A percentile compares a stretch with the other conserved stretches of the same genome.
These are phyloP conservation scores for Colletotrichum camelliae DNA, from an alignment of 2,329 filamentous ascomycete species.

Conservation along the genomic window DNA sequence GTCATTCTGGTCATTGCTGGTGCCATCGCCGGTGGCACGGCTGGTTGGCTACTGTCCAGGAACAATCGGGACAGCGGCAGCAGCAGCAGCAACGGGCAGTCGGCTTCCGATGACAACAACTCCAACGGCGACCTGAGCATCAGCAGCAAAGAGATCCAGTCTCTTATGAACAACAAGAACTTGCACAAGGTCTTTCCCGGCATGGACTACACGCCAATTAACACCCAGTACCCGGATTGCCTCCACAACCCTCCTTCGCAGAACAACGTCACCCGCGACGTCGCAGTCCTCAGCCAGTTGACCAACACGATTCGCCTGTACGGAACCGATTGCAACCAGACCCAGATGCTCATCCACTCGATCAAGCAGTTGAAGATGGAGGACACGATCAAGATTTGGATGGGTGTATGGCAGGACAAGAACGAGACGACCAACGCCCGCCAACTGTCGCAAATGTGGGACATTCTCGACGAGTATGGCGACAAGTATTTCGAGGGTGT, in stretches of 20 bases:
- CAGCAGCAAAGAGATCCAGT: slow-evolving; percentile 80
- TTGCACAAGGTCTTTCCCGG: slow-evolving; percentile 94
- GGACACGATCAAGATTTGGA: slow-evolving; percentile 82
- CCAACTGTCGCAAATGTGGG: slow-evolving; percentile 84
- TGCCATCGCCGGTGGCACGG: slow-evolving; percentile 75
- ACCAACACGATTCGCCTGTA: slow-evolving; percentile 90
- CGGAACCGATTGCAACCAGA: slow-evolving; percentile 97
- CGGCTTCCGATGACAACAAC: slow-evolving; percentile 63
- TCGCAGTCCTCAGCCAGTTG: slow-evolving; percentile 88
- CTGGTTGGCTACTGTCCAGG: slow-evolving; percentile 74
- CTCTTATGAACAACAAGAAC: slow-evolving; percentile 77
- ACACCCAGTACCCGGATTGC: slow-evolving; percentile 89
- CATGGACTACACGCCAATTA: slow-evolving; percentile 93
- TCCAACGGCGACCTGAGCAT: slow-evolving; percentile 75
- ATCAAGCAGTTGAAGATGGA: slow-evolving; percentile 77
- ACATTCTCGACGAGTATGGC: slow-evolving; percentile 75
- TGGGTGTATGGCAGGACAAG: slow-evolving; percentile 90
- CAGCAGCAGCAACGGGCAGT: slow-evolving; percentile 40
- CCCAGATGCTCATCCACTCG: slow-evolving; percentile 87
- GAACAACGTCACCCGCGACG: slow-evolving; percentile 91
- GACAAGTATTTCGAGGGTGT: slow-evolving; percentile 77
- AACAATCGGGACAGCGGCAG: slow-evolving; percentile 42
- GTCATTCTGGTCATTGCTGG: slow-evolving; percentile 68
- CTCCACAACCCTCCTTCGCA: slow-evolving; percentile 79
- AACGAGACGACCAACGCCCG: slow-evolving; percentile 84